Conservation (phyloP, 768 basidiomycete genomes). For the Termitomyces sp. region DNA sequence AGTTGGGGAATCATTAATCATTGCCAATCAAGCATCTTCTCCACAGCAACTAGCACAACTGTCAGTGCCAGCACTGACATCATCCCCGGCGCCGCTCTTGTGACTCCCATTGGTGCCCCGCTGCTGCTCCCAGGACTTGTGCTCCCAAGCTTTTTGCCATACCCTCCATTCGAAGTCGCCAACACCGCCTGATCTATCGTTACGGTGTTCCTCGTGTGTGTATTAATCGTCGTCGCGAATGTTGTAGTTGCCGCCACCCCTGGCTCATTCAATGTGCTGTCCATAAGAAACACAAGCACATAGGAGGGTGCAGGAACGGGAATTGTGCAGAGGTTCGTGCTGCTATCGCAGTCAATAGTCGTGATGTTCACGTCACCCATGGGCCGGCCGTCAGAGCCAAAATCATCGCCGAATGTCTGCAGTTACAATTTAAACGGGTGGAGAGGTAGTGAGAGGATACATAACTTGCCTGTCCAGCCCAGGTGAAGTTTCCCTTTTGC, state of each 20-base stretch:
- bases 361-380: conserved; percentile 46
- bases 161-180: conserved; percentile 61
- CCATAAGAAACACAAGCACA: conserved; percentile 66
- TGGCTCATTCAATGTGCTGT: conserved; percentile 31
- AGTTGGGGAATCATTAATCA: neutral
- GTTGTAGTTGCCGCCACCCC: conserved; percentile 26
- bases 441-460: neutral
- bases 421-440: neutral
- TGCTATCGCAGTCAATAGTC: conserved; percentile 54
- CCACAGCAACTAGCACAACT: conserved; percentile 1
- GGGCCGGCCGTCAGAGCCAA: conserved; percentile 64
- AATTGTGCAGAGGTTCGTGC: conserved; percentile 49
- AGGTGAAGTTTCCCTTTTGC: conserved; percentile 55
- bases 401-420: conserved; percentile 57
- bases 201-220: conserved; percentile 47
- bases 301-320: conserved; percentile 65
- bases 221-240: conserved; percentile 44
- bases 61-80: conserved; percentile 6
- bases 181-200: conserved; percentile 52
- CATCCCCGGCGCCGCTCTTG: neutral
- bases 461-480: conserved; percentile 50
- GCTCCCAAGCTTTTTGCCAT: conserved; percentile 30
- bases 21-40: neutral
- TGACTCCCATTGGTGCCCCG: conserved; percentile 6
- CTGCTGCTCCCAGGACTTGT: conserved; percentile 34